These are phyloP conservation scores for Ceratocystis harringtonii DNA, from an alignment of 2,329 filamentous ascomycete species.

Conservation along the genomic window DNA sequence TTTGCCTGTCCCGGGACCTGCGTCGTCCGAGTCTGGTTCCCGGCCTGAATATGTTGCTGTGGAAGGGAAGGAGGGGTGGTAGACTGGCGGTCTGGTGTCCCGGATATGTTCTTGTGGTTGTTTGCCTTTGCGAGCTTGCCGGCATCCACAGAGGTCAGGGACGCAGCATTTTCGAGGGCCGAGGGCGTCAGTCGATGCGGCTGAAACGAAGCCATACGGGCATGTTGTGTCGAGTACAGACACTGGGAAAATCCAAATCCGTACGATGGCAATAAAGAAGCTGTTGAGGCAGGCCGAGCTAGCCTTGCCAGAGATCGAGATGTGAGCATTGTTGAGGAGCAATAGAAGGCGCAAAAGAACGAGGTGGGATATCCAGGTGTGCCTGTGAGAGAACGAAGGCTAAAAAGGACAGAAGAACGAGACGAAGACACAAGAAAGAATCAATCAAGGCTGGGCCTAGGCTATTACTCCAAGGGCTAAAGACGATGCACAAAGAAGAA, in stretches of 20 bases:
- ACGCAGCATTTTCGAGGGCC: conserved; percentile 8
- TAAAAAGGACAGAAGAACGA: neutral
- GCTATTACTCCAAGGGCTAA: neutral
- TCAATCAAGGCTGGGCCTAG: neutral
- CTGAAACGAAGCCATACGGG: conserved; percentile 12
- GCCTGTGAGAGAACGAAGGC: neutral
- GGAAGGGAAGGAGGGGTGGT: neutral
- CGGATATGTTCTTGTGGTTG: neutral
- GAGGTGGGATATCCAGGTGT: neutral
- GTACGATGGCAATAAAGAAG: neutral
- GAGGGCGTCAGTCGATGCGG: conserved; percentile 8
- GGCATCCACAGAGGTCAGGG: conserved; percentile 7
- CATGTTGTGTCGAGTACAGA: neutral
- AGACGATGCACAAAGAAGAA: neutral
- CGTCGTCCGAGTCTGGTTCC: neutral
- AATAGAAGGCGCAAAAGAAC: neutral
- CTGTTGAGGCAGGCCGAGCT: conserved; percentile 1
- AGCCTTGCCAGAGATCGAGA: conserved; percentile 7
- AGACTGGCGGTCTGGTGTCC: conserved; percentile 6
- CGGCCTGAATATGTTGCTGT: neutral
- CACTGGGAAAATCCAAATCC: neutral
- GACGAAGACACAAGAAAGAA: neutral
- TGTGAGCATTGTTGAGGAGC: neutral
- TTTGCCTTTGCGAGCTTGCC: conserved; percentile 11
- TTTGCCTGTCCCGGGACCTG: neutral